A percentile compares a stretch with the other conserved stretches of the same genome.
These are phyloP conservation scores for Mycocentrospora acerina DNA, from an alignment of 2,329 filamentous ascomycete species.

Conservation along the genomic window DNA sequence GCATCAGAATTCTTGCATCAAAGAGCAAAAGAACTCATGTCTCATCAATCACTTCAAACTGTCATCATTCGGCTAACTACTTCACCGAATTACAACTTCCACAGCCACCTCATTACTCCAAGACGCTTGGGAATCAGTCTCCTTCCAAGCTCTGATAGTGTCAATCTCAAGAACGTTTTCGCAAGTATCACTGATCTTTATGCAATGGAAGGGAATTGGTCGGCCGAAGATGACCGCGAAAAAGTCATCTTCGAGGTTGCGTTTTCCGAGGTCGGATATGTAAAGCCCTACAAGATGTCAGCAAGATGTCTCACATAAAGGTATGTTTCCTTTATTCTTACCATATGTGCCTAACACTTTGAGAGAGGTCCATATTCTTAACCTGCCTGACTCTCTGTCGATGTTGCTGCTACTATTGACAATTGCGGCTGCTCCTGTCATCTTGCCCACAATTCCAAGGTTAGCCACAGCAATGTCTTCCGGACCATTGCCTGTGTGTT, in stretches of 20 bases:
- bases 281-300: conserved; percentile 63
- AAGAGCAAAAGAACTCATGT: too few relatives aligned
- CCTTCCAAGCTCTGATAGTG: conserved; percentile 73
- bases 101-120: conserved; percentile 66
- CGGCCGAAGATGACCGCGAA: conserved; percentile 73
- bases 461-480: conserved; percentile 60
- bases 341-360: conserved; percentile 79
- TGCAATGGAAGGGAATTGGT: conserved; percentile 67
- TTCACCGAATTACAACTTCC: conserved; percentile 35
- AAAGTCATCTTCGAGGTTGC: conserved; percentile 65
- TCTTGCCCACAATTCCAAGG: conserved; percentile 80
- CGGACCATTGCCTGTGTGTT: conserved; percentile 40
- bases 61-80: not conserved
- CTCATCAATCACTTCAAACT: too few relatives aligned
- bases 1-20: too few relatives aligned
- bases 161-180: conserved; percentile 73
- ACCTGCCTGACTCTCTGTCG: conserved; percentile 57
- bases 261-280: conserved; percentile 65
- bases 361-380: conserved; percentile 67
- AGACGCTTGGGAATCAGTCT: conserved; percentile 66
- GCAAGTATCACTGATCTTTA: conserved; percentile 58
- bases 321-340: conserved; percentile 38
- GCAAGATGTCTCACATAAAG: not conserved
- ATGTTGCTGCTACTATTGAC: conserved; percentile 62
- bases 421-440: conserved; percentile 83